Evolutionary conservation across 495 filamentous ascomycete genomes (phyloP).

Genomic region (Diplogelasinospora grovesii): DNA sequence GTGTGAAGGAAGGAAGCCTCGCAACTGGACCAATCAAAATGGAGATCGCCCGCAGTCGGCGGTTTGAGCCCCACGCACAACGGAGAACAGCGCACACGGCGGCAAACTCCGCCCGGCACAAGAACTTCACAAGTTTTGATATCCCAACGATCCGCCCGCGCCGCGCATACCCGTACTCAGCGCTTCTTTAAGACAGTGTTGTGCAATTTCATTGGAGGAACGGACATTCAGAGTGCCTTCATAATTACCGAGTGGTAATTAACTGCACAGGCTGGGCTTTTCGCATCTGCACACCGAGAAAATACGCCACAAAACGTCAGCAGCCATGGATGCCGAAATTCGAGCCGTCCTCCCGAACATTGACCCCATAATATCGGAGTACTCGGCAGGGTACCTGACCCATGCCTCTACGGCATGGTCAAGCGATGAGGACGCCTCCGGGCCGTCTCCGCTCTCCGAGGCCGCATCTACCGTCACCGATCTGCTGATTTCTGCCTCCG

Average conservation of each 20-base stretch:
- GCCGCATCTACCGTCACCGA: conserved; percentile 78
- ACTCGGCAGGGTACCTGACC: conserved; percentile 87
- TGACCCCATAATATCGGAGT: conserved; percentile 85
- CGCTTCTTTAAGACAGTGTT: no score
- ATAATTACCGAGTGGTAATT: conserved; percentile 14
- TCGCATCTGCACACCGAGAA: not conserved
- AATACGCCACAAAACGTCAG: conserved; percentile 1
- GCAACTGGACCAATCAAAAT: no score
- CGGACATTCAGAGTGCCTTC: no score
- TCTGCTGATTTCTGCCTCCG: conserved; percentile 84
- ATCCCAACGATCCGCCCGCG: no score
- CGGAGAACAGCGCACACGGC: no score
- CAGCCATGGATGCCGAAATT: conserved; percentile 84
- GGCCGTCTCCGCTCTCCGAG: conserved; percentile 69
- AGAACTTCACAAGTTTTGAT: no score
- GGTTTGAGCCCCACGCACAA: no score
- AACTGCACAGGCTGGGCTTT: not conserved
- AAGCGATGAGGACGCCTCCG: conserved; percentile 61
- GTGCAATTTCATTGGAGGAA: no score
- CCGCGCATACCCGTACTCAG: no score
- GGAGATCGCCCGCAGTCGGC: no score
- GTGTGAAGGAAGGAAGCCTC: no score
- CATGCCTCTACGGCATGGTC: conserved; percentile 83
- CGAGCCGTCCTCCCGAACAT: conserved; percentile 78
- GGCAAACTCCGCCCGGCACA: no score